Conservation (phyloP, 805 yeast species). For the Candida alai region DNA sequence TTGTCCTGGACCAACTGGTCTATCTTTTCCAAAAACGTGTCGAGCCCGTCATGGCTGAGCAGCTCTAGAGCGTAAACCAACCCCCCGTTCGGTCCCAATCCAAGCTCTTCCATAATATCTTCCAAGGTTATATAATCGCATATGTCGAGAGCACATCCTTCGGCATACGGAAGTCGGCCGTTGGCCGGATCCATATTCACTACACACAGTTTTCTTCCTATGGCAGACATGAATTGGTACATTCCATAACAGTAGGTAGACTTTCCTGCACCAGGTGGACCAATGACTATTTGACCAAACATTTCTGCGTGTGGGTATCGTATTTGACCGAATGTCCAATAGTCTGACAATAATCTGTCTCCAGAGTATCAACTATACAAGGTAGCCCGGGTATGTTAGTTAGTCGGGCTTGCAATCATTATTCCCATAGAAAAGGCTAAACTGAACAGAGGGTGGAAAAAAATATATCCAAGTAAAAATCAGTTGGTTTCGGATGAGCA, state of each 20-base stretch:
- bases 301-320: slow-evolving; percentile 19
- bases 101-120: slow-evolving; percentile 69
- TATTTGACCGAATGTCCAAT: too few species aligned
- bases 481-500: too few species aligned
- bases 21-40: slow-evolving; percentile 86
- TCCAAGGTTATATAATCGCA: slow-evolving; percentile 73
- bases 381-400: too few species aligned
- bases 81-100: slow-evolving; percentile 88
- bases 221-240: slow-evolving; percentile 87
- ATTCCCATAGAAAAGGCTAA: too few species aligned
- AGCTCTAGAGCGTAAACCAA: slow-evolving; percentile 81
- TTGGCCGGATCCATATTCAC: slow-evolving; percentile 93
- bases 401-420: too few species aligned
- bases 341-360: too few species aligned
- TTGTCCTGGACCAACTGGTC: slow-evolving; percentile 48
- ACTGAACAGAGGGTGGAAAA: too few species aligned
- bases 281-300: slow-evolving; percentile 91
- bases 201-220: slow-evolving; percentile 84
- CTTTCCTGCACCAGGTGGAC: slow-evolving; percentile 98
- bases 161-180: slow-evolving; percentile 62
- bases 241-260: slow-evolving; percentile 93
- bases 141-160: slow-evolving; percentile 69
- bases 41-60: slow-evolving; percentile 82
- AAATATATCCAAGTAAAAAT: too few species aligned
- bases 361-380: too few species aligned